Conservation (phyloP, 2,329 filamentous ascomycete species). For the Calonectria crousiana region DNA sequence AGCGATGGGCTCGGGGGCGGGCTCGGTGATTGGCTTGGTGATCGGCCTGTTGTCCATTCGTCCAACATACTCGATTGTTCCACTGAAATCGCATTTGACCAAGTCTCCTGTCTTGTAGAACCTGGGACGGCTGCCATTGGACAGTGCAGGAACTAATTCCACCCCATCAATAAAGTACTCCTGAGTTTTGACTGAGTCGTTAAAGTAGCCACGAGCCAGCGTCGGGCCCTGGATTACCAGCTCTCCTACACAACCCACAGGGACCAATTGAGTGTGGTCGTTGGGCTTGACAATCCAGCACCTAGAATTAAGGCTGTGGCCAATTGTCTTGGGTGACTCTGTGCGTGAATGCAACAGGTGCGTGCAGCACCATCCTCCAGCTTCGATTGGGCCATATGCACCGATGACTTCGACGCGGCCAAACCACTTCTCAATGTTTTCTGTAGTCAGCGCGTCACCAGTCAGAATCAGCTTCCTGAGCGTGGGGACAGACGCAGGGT, state of each 20-base stretch:
- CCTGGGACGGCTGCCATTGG: neutral
- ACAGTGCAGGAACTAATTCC: neutral
- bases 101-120: constrained; percentile 62
- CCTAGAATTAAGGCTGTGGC: constrained; percentile 46
- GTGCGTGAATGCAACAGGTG: neutral
- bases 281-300: neutral
- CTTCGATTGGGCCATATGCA: neutral
- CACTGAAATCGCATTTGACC: constrained; percentile 54
- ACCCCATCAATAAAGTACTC: neutral
- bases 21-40: constrained; percentile 61
- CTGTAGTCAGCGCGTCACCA: constrained; percentile 7
- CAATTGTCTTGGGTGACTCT: neutral
- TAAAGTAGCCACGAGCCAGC: neutral
- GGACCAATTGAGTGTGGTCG: neutral
- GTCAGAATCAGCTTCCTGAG: constrained; percentile 8
- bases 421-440: constrained; percentile 11
- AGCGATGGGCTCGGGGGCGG: neutral
- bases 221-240: neutral
- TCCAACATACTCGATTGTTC: constrained; percentile 58
- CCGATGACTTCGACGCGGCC: neutral
- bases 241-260: neutral
- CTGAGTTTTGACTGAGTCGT: neutral
- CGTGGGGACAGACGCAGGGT: neutral
- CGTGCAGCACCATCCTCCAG: neutral
- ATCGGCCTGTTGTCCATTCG: constrained; percentile 71